Evolutionary conservation across 2,329 filamentous ascomycete species (phyloP).

Genomic region (Davidsoniella virescens): DNA sequence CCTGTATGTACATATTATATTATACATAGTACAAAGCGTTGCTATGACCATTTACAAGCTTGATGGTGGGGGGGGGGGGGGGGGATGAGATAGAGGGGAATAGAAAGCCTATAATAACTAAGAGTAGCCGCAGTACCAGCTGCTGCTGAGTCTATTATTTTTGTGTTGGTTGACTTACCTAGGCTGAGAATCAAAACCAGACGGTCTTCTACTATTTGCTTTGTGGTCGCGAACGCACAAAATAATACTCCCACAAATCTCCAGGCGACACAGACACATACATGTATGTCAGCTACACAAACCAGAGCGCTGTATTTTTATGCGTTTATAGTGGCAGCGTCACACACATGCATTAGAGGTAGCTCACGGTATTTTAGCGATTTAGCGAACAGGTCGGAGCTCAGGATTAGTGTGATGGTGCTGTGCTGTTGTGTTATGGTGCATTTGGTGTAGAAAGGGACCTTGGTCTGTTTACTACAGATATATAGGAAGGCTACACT

Average conservation of each 20-base stretch:
- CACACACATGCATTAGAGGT: too few relatives aligned
- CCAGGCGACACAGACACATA: constrained; percentile 12
- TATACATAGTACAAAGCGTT: too few relatives aligned
- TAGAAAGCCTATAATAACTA: too few relatives aligned
- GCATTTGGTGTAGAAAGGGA: too few relatives aligned
- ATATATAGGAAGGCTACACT: too few relatives aligned
- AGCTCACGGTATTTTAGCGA: too few relatives aligned
- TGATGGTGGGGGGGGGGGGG: neutral
- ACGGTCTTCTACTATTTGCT: neutral
- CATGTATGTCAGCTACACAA: constrained; percentile 5
- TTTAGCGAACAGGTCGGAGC: neutral
- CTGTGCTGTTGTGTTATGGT: too few relatives aligned
- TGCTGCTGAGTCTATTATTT: too few relatives aligned
- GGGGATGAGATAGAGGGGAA: neutral
- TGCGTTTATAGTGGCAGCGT: too few relatives aligned
- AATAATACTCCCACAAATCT: constrained; percentile 12
- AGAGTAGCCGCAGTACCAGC: too few relatives aligned
- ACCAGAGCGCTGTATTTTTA: neutral
- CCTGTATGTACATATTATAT: neutral
- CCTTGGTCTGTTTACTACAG: too few relatives aligned
- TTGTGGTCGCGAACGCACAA: constrained; percentile 10
- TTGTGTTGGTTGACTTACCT: neutral
- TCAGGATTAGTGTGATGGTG: neutral
- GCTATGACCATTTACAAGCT: neutral
- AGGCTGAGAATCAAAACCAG: constrained; percentile 6